These are phyloP conservation scores for Leishmania amazonensis DNA, from an alignment of 208 protist genomes.

Conservation along the genomic window DNA sequence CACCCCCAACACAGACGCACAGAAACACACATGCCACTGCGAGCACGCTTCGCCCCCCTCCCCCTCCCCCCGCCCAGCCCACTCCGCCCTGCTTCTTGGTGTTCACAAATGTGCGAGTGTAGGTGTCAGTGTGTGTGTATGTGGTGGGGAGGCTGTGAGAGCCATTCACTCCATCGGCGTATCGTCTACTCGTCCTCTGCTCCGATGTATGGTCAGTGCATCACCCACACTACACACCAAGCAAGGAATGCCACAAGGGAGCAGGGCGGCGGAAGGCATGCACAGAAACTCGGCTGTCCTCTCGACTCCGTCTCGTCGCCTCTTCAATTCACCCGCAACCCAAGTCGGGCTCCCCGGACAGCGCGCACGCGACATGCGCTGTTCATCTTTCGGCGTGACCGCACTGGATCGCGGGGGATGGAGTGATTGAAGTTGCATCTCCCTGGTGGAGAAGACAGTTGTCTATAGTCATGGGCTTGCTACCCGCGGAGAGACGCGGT, in stretches of 20 bases:
- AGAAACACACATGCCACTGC: neutral
- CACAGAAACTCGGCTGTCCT: neutral
- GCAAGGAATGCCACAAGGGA: neutral
- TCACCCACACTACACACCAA: neutral
- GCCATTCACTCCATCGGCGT: neutral
- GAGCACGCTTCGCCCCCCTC: neutral
- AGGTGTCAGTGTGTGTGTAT: neutral
- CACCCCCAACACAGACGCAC: neutral
- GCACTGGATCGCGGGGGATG: neutral
- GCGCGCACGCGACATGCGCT: neutral
- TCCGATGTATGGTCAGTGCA: neutral
- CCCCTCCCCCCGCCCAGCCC: neutral
- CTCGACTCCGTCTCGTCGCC: neutral
- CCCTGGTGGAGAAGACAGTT: neutral
- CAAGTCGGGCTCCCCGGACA: neutral
- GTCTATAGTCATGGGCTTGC: too few species aligned
- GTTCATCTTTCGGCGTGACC: neutral
- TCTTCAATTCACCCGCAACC: neutral
- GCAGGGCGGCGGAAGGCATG: neutral
- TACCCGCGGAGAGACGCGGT: neutral
- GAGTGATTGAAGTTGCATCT: neutral
- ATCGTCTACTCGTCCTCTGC: neutral
- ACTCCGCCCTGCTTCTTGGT: neutral
- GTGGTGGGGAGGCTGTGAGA: neutral
- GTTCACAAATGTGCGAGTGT: neutral